Evolutionary conservation across 768 basidiomycete species (phyloP), one percentile per base, ranked within the genome.

Genomic region (Lentinus tigrinus): DNA sequence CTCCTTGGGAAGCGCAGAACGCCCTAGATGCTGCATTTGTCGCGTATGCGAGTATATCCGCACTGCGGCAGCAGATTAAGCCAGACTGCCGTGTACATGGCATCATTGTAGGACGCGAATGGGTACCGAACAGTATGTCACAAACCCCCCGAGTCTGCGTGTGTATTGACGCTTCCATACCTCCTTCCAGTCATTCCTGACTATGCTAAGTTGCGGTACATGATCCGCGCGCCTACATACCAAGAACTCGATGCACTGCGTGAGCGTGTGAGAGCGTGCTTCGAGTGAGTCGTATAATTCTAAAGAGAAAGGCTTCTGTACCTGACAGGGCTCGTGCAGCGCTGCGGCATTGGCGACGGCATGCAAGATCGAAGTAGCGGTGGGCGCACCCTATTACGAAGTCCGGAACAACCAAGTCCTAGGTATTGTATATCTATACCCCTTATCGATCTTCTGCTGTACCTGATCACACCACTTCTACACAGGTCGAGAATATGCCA

Each of bases 11-110:
- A 71, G 93, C 88, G 23, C 81, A 81, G 40, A 95, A 95, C 66
- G 91, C 93, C 13, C 80, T 93, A 43, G 94, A 95, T 66, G 94
- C 94, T 0, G 93, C 93, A 0, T 89, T 94, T 69, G 73, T 92
- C 9, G 89, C 92, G 0, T 95, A 95, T 70, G 84, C 86, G 8
- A 79, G 82, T 47, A 79, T 96, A 40, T 87, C 92, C 3, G 84
- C 85, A 23, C 78, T 96, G 47, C 82, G 94, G 13, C 94, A 96
- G 70, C 94, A 96, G 74, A 85, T 93, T 58, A 85, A 86, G 69
- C 93, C 94, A 0, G 83, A 87, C 46, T 81, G 87, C 62, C 86
- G 93, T 23, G 77, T 94, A 7, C 88, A 93, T 65, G 91, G 93
- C 3, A 77, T 91, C 48, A 78, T 95, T 31, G 75, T 84, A 62